Evolutionary conservation across 2,329 filamentous ascomycete genomes (phyloP).

Genomic region (Fonsecaea monophora): DNA sequence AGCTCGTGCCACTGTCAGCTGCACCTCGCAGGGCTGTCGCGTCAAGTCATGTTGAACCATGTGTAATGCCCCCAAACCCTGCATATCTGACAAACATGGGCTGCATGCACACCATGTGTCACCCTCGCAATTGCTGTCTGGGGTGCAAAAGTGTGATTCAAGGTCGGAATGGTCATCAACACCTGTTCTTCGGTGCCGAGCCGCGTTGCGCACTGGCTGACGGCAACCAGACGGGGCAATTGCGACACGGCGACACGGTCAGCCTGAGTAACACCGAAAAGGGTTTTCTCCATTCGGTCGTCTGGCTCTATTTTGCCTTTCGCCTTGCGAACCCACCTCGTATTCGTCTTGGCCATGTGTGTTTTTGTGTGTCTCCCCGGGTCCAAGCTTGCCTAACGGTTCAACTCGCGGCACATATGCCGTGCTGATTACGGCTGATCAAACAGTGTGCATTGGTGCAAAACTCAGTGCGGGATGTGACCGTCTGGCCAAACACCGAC

Average conservation of each 20-base stretch:
- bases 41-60: conserved; percentile 8
- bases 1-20: conserved; percentile 11
- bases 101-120: conserved; percentile 10
- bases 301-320: not conserved
- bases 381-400: not conserved
- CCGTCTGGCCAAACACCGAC: not conserved
- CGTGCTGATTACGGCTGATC: not conserved
- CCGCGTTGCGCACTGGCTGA: not conserved
- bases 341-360: not conserved
- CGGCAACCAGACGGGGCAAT: not conserved
- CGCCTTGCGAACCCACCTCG: not conserved
- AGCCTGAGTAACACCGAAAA: not conserved
- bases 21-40: conserved; percentile 11
- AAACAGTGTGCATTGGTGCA: not conserved
- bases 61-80: conserved; percentile 12
- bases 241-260: not conserved
- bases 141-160: not conserved
- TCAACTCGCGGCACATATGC: not conserved
- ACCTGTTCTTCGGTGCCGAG: not conserved
- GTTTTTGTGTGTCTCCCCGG: not conserved
- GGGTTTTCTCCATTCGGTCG: not conserved
- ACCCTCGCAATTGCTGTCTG: conserved; percentile 6
- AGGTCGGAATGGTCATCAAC: not conserved
- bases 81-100: conserved; percentile 17
- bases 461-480: not conserved